Base-by-base conservation (phyloP, 2,329 filamentous ascomycete genomes). In the Alternaria sp. region DNA sequence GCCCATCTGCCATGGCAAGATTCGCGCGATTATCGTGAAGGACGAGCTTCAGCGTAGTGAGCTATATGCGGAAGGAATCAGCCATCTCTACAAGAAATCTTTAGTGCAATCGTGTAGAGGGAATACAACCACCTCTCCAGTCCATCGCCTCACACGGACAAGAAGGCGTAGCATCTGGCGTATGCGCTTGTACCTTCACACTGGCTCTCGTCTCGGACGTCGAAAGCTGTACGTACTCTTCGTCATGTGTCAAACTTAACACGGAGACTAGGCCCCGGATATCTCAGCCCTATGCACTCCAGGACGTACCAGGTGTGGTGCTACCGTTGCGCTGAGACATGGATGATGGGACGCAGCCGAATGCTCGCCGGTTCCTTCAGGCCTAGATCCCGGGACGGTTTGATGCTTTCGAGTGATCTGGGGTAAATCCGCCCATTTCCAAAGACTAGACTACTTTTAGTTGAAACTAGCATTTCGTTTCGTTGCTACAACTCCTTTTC, bases 271-370 rank as follows among this genome's bases (percentile, higher is more conserved):
- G 66, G 55, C 54, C 61, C 40, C 42, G 17, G 36, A 51, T 67
- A 65, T 68, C 61, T 72, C 68, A 72, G 68, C 69, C 70, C 53
- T 73, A 72, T 58, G 63, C 60, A 64, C 56, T 68, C 69, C 64
- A 71, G 70, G 70, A 65, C 66, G 62, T 65, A 31, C 44, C 31
- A 34, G 8, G 9, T 36, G 50, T 58, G 46, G 65, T 64, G 56
- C 62, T 60, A 61, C 57, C 45, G 58, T 46, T 40, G 54, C 41
- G 56, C 45, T 48, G 54, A 69, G 60, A 61, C 62, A 65, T 59
- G 54, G 52, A 36, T 48, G 41, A 8, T 23, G 48, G 24, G 48
- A 55, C 50, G 44, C 56, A 60, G 51, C 54, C 57, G 54, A 53
- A 34, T 44, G 53, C 52, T 51, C 46, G 45, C 45, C 52, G 51